A percentile compares a stretch with the other conserved stretches of the same genome.
phyloP scores from a whole-genome alignment of 2,329 filamentous ascomycete species.

The Alternaria longipes region DNA sequence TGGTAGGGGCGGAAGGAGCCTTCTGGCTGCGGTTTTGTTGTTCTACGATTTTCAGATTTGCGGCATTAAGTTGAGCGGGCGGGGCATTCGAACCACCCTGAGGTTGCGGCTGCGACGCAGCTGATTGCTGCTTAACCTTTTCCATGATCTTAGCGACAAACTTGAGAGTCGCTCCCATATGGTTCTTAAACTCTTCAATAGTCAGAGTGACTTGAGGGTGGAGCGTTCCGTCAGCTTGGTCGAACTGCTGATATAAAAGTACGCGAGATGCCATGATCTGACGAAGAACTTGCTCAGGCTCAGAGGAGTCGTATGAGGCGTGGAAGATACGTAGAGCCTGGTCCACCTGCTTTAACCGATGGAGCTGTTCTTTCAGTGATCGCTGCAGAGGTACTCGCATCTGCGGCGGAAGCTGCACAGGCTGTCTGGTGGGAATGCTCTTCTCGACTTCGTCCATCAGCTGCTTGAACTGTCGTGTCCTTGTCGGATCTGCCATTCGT shows the following conservation, averaged over 20 bases:
- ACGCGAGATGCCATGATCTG: slow-evolving; percentile 38
- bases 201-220: slow-evolving; percentile 39
- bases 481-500: slow-evolving; percentile 39
- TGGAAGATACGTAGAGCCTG: slow-evolving; percentile 44
- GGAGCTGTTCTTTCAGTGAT: slow-evolving; percentile 38
- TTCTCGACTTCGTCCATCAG: slow-evolving; percentile 44
- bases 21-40: slow-evolving; percentile 60
- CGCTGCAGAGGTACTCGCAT: slow-evolving; percentile 39
- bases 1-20: slow-evolving; percentile 60
- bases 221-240: slow-evolving; percentile 39
- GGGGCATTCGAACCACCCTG: slow-evolving; percentile 28
- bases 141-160: slow-evolving; percentile 43
- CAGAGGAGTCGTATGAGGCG: slow-evolving; percentile 34
- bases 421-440: slow-evolving; percentile 32
- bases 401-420: slow-evolving; percentile 33
- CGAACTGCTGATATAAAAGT: slow-evolving; percentile 41
- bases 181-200: slow-evolving; percentile 39
- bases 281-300: slow-evolving; percentile 39
- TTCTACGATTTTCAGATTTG: slow-evolving; percentile 53
- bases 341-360: slow-evolving; percentile 41
- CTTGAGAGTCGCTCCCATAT: slow-evolving; percentile 35
- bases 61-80: slow-evolving; percentile 48
- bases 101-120: slow-evolving; percentile 28
- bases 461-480: slow-evolving; percentile 35
- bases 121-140: slow-evolving; percentile 32